These are phyloP conservation scores for Fonsecaea nubica DNA, from an alignment of 2,329 filamentous ascomycete species.

Conservation along the genomic window DNA sequence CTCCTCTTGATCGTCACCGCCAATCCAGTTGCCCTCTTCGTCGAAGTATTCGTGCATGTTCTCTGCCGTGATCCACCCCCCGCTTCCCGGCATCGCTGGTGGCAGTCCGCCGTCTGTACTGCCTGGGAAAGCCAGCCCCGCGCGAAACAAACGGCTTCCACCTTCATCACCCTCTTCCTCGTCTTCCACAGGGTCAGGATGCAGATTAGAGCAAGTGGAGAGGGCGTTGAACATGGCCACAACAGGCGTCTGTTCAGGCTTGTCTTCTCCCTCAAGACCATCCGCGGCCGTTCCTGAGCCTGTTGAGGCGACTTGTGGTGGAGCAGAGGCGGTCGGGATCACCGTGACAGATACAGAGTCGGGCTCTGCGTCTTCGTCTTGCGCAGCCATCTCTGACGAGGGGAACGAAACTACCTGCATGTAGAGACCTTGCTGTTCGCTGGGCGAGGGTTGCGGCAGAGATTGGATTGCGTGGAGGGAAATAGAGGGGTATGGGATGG, in stretches of 20 bases:
- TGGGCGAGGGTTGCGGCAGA: slow-evolving; percentile 45
- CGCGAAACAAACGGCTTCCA: slow-evolving; percentile 45
- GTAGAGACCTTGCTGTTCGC: slow-evolving; percentile 52
- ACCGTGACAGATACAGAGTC: slow-evolving; percentile 53
- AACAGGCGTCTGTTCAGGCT: slow-evolving; percentile 47
- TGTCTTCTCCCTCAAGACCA: slow-evolving; percentile 40
- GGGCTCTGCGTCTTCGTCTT: slow-evolving; percentile 50
- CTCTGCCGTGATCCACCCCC: slow-evolving; percentile 76
- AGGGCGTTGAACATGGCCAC: slow-evolving; percentile 54
- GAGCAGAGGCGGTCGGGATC: slow-evolving; percentile 45
- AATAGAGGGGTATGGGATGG: slow-evolving; percentile 57
- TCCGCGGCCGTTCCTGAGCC: slow-evolving; percentile 33
- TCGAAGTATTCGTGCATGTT: slow-evolving; percentile 87
- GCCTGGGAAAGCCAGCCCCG: slow-evolving; percentile 48
- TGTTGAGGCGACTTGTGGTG: slow-evolving; percentile 33
- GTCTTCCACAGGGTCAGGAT: slow-evolving; percentile 54
- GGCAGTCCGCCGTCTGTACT: slow-evolving; percentile 50
- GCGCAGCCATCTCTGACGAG: slow-evolving; percentile 39
- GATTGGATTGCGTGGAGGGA: slow-evolving; percentile 58
- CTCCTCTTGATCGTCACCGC: slow-evolving; percentile 56
- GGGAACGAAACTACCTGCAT: slow-evolving; percentile 53
- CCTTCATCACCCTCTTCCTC: slow-evolving; percentile 47
- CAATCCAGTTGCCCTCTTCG: slow-evolving; percentile 78
- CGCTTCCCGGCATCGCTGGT: slow-evolving; percentile 56
- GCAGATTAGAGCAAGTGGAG: slow-evolving; percentile 56